These are phyloP conservation scores for Epichloe amarillans DNA, from an alignment of 2,329 filamentous ascomycete species.

Conservation along the genomic window DNA sequence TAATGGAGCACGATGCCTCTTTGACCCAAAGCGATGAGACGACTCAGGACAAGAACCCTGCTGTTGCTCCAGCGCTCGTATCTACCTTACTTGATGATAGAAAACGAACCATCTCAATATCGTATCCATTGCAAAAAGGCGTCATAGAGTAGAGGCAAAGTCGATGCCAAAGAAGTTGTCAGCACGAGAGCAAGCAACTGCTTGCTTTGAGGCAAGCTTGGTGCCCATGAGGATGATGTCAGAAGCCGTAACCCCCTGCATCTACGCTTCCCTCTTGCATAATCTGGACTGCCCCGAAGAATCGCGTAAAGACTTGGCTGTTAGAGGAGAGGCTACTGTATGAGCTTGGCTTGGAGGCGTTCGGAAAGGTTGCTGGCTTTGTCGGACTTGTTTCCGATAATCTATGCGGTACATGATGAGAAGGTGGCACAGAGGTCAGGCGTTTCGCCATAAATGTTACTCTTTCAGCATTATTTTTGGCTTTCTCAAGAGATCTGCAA, in stretches of 20 bases:
- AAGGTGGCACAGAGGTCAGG: too few relatives aligned
- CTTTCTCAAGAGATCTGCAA: too few relatives aligned
- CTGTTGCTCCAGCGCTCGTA: neutral
- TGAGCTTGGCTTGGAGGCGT: neutral
- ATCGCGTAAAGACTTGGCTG: neutral
- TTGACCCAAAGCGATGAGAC: neutral
- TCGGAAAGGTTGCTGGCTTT: neutral
- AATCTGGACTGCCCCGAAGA: neutral
- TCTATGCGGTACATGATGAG: too few relatives aligned
- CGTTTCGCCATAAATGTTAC: too few relatives aligned
- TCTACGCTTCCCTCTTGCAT: neutral
- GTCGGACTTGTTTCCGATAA: too few relatives aligned
- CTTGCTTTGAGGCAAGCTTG: neutral
- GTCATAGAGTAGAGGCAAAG: neutral
- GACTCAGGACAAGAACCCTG: neutral
- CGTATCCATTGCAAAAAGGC: neutral
- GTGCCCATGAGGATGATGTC: neutral
- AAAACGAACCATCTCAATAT: neutral
- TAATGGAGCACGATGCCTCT: neutral
- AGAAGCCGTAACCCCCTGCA: neutral
- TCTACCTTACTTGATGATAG: neutral
- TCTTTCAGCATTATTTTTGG: too few relatives aligned
- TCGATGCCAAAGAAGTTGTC: neutral
- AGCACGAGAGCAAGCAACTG: neutral
- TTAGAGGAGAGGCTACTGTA: neutral